Evolutionary conservation across 352 stramenopile genomes (phyloP).

Genomic region (Sclerospora graminicola): DNA sequence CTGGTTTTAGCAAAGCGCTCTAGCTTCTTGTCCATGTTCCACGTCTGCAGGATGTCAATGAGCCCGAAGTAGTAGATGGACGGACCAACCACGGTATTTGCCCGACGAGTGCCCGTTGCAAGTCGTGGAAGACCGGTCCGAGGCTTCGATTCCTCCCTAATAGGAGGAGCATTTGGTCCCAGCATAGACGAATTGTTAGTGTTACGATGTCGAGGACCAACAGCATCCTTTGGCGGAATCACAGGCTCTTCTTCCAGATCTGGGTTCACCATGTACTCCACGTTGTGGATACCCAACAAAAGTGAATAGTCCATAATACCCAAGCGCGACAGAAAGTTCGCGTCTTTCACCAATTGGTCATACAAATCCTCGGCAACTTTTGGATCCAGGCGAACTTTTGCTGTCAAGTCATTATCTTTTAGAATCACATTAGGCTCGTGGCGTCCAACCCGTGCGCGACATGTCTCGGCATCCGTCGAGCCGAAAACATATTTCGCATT

Average conservation of each 20-base stretch:
- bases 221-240: slow-evolving; percentile 20
- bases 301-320: slow-evolving; percentile 91
- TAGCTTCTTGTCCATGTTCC: slow-evolving; percentile 87
- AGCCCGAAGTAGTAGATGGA: slow-evolving; percentile 85
- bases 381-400: slow-evolving; percentile 64
- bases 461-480: slow-evolving; percentile 71
- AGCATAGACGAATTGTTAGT: slow-evolving; percentile 32
- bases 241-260: slow-evolving; percentile 46
- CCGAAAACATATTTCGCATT: slow-evolving; percentile 84
- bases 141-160: slow-evolving; percentile 27
- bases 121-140: slow-evolving; percentile 35
- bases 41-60: slow-evolving; percentile 85
- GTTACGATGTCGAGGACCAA: slow-evolving; percentile 18
- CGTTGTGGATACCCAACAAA: slow-evolving; percentile 82
- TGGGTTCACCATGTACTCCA: slow-evolving; percentile 81
- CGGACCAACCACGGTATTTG: slow-evolving; percentile 81
- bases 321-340: slow-evolving; percentile 72
- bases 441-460: slow-evolving; percentile 56
- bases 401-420: slow-evolving; percentile 84
- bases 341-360: slow-evolving; percentile 78
- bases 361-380: slow-evolving; percentile 75
- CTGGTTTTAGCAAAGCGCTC: slow-evolving; percentile 85
- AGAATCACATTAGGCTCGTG: slow-evolving; percentile 82
- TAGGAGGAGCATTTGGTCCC: slow-evolving; percentile 12
- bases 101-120: slow-evolving; percentile 57